Conservation (phyloP, 2,329 filamentous ascomycete genomes). For the Parastagonospora avenae region DNA sequence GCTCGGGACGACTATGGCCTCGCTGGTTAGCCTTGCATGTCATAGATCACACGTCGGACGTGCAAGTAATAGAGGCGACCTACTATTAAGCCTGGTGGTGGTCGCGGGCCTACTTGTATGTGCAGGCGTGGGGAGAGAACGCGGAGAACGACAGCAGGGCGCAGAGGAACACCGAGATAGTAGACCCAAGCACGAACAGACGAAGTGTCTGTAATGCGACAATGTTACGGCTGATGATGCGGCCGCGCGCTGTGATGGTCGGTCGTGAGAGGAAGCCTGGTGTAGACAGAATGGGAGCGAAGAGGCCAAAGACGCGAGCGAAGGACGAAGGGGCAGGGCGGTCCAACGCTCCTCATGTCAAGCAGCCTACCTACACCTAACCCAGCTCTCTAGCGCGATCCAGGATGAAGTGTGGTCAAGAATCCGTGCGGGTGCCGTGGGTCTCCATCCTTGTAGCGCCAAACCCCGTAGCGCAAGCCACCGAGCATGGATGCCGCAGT, state of each 20-base stretch:
- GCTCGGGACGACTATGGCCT: neutral
- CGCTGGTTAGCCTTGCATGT: neutral
- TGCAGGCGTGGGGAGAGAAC: conserved; percentile 26
- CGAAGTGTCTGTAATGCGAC: conserved; percentile 6
- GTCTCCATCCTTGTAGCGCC: conserved; percentile 1
- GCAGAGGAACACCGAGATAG: conserved; percentile 21
- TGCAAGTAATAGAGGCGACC: neutral
- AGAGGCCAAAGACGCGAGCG: conserved; percentile 24
- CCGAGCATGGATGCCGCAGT: conserved; percentile 10
- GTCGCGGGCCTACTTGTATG: conserved; percentile 14
- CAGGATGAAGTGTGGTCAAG: conserved; percentile 6
- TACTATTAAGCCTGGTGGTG: conserved; percentile 15
- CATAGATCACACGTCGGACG: neutral
- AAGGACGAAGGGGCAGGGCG: conserved; percentile 28
- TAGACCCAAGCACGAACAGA: conserved; percentile 12
- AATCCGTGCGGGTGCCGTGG: conserved; percentile 5
- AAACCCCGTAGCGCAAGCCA: conserved; percentile 11
- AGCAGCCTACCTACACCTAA: conserved; percentile 19
- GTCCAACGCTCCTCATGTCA: conserved; percentile 28
- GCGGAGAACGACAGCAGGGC: conserved; percentile 32
- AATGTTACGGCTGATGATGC: conserved; percentile 13
- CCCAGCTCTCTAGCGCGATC: conserved; percentile 7
- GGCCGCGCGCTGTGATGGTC: conserved; percentile 15
- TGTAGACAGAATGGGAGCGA: conserved; percentile 27
- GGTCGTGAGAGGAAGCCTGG: conserved; percentile 20